Base-by-base conservation (phyloP, 805 yeast genomes). In the Wickerhamiella shivajii region DNA sequence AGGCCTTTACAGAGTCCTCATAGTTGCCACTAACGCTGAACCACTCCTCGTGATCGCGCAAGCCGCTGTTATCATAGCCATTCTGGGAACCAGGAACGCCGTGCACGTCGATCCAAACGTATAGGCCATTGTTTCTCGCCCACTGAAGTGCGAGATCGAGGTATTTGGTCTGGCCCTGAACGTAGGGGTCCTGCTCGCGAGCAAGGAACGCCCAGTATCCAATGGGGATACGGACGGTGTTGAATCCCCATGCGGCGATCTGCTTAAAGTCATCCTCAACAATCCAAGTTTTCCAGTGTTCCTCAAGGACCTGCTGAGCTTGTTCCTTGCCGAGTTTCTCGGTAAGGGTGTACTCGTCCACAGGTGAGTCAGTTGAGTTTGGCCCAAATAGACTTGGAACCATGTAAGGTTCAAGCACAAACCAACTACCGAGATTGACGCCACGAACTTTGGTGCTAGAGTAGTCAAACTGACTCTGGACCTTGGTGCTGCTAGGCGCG, bases 51-150 rank as follows among this genome's bases (percentile, higher is more conserved):
- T 46, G 24, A 50, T 77, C 95, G 47, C 93, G 68, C 41, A 69
- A 59, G 18, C 97, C 97, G 6, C 93, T 80, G 61, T 85, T 85
- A 56, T 85, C 97, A 50, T 83, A 87, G 10, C 96, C 96, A 53
- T 85, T 85, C 56, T 85, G 97, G 15, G 93, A 78, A 15, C 95
- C 96, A 21, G 94, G 92, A n/a, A 78, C 93, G 41, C 96, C 96
- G 53, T 85, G 97, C 49, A 85, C 57, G 55, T 87, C 96, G 27
- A 85, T 66, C 95, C 94, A 83, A 16, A 72, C 93, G 50, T 74
- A 74, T 42, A 85, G 50, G 25, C 64, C 66, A 43, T 73, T 49
- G 12, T 61, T 58, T 31, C 69, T 54, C 27, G 80, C 71, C 95
- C 95, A 87, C 12, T 51, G 65, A 26, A 85, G 57, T 11, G 94